Evolutionary conservation across 2,329 filamentous ascomycete species (phyloP), one percentile per base, ranked within the genome.

Genomic region (Tympanopsis confertula): DNA sequence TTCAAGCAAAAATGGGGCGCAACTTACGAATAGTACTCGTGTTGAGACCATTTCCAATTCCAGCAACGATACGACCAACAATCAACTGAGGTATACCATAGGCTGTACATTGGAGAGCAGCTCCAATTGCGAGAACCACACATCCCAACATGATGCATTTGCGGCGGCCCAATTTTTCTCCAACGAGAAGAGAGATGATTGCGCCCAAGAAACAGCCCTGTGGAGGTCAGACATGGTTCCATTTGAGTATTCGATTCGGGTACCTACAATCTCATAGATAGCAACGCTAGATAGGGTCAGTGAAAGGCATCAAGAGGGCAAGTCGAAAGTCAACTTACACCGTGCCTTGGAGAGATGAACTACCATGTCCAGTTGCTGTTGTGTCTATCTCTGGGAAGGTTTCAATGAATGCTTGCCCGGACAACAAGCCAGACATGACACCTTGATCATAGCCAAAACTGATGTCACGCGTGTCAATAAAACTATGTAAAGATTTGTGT

Each of bases 41-140:
- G 35, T 65, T 65, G 42, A 59, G 45, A 0, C 56, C 56, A 30
- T 50, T 57, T 0, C 59, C 59, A 13, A 61, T 28, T 4, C 58
- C 59, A 13, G 51, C 51, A 18, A 62, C 47, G 14, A 61, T 46
- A 17, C 60, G 48, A 3, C 54, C 56, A 5, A 56, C 54, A 38
- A 61, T 54, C 48, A 62, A 53, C 38, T 59, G 51, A 14, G 52
- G 44, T 13, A 61, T 44, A 14, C 39, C 42, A 37, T 50, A 57
- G 14, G 52, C 48, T 2, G 53, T 47, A 3, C 53, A 51, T 41
- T 62, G 57, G 3, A 62, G 47, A 5, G 52, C 39, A 3, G 55
- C 56, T 1, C 59, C 59, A 26, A 61, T 43, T 5, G 49, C 45
- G 20, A 57, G 53, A 19, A 57, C 43, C 7, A 47, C 42, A 18